These are phyloP conservation scores for Chaetomiaceae sp. DNA, from an alignment of 2,329 filamentous ascomycete species.

Conservation along the genomic window DNA sequence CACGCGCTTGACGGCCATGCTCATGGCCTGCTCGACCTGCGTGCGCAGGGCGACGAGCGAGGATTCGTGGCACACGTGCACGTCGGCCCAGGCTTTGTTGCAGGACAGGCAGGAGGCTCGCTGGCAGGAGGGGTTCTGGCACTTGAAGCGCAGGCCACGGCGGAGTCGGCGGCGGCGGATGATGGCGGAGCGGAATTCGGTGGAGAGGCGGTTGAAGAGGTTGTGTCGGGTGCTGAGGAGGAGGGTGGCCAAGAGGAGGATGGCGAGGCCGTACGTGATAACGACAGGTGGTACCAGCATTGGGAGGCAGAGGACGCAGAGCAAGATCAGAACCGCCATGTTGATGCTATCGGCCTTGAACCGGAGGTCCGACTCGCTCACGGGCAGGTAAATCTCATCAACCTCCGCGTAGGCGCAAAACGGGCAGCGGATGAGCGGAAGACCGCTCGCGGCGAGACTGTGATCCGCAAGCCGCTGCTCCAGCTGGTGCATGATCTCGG, in stretches of 20 bases:
- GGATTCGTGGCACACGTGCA: slow-evolving; percentile 86
- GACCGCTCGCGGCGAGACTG: slow-evolving; percentile 63
- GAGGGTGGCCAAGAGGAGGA: slow-evolving; percentile 34
- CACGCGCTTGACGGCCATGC: slow-evolving; percentile 88
- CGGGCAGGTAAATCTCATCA: slow-evolving; percentile 67
- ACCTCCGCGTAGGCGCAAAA: slow-evolving; percentile 91
- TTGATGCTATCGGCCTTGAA: slow-evolving; percentile 50
- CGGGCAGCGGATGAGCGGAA: slow-evolving; percentile 78
- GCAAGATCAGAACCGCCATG: slow-evolving; percentile 27
- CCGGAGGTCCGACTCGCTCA: slow-evolving; percentile 49
- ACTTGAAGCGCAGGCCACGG: slow-evolving; percentile 73
- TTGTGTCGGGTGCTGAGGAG: slow-evolving; percentile 41
- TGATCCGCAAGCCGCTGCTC: slow-evolving; percentile 77
- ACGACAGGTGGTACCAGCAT: slow-evolving; percentile 36
- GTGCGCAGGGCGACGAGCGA: slow-evolving; percentile 77
- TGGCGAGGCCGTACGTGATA: neutral
- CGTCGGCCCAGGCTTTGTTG: slow-evolving; percentile 76
- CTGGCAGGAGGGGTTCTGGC: slow-evolving; percentile 63
- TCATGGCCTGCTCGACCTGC: slow-evolving; percentile 88
- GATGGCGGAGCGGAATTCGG: slow-evolving; percentile 56
- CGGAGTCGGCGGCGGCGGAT: slow-evolving; percentile 64
- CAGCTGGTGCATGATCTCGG: slow-evolving; percentile 68
- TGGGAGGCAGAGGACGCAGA: slow-evolving; percentile 52
- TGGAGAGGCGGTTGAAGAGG: slow-evolving; percentile 38
- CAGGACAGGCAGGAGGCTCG: slow-evolving; percentile 77